A percentile compares a stretch with the other conserved stretches of the same genome.
Evolutionary conservation across 164 flowering plant genomes (phyloP).

Genomic region (Vitis rotundifolia): DNA sequence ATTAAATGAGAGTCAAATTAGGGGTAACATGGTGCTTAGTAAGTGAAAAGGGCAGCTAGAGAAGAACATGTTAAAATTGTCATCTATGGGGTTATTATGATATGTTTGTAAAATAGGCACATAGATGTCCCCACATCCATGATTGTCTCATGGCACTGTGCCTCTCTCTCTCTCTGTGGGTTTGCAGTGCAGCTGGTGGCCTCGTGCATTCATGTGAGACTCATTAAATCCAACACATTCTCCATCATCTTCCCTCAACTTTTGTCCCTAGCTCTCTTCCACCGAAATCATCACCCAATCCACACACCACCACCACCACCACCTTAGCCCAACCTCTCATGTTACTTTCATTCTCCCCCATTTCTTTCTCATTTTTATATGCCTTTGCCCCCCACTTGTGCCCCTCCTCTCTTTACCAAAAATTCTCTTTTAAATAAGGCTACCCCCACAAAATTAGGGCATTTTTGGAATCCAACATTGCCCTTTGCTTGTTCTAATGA

Average conservation of each 20-base stretch:
- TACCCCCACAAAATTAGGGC: neutral
- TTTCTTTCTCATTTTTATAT: conserved; percentile 12
- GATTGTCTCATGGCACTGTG: conserved; percentile 44
- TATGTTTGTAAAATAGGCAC: neutral
- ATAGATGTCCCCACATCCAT: conserved; percentile 45
- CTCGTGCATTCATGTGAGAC: conserved; percentile 72
- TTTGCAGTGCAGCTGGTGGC: conserved; percentile 35
- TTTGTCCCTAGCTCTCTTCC: conserved; percentile 17
- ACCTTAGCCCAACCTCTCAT: conserved; percentile 31
- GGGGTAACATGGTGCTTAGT: too few species aligned
- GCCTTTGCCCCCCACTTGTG: conserved; percentile 23
- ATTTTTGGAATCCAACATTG: too few species aligned
- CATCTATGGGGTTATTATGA: conserved; percentile 2
- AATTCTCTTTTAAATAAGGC: neutral
- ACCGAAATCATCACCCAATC: conserved; percentile 24
- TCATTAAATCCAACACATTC: conserved; percentile 45
- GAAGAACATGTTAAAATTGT: neutral
- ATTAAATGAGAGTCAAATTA: too few species aligned
- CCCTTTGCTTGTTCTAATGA: too few species aligned
- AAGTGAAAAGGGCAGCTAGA: conserved; percentile 9
- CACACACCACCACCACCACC: conserved; percentile 5
- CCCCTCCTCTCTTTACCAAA: conserved; percentile 17
- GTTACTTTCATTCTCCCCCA: conserved; percentile 36
- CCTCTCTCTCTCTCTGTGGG: conserved; percentile 8
- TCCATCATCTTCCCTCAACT: conserved; percentile 29